Conservation (phyloP, 1,139 yeast genomes). For the Suhomyces kunorum region DNA sequence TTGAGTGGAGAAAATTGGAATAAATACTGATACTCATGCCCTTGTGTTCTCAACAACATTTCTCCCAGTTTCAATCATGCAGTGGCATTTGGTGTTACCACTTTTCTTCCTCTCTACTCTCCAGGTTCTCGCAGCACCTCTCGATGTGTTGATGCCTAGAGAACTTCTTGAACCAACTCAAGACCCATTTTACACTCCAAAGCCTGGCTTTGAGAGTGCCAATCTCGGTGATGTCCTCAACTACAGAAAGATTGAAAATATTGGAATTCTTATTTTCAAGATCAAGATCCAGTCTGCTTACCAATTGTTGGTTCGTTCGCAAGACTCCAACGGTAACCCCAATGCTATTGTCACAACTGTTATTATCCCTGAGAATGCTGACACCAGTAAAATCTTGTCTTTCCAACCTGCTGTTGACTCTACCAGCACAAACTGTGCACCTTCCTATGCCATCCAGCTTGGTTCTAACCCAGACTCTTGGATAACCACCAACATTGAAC, state of each 20-base stretch:
- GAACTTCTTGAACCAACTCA: too few relatives aligned
- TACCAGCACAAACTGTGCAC: conserved; percentile 30
- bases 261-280: conserved; percentile 6
- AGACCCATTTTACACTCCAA: conserved; percentile 34
- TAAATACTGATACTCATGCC: too few relatives aligned
- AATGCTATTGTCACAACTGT: conserved; percentile 35
- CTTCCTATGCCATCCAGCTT: conserved; percentile 30
- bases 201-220: conserved; percentile 26
- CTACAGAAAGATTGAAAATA: conserved; percentile 17
- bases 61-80: too few relatives aligned
- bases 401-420: conserved; percentile 41
- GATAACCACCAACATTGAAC: conserved; percentile 10
- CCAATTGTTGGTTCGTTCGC: conserved; percentile 38
- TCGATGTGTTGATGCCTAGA: too few relatives aligned
- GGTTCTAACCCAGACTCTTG: conserved; percentile 19
- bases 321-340: conserved; percentile 34
- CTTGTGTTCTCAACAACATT: too few relatives aligned
- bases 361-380: conserved; percentile 32
- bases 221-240: conserved; percentile 30
- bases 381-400: conserved; percentile 29
- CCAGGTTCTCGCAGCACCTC: too few relatives aligned
- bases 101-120: too few relatives aligned
- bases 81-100: too few relatives aligned
- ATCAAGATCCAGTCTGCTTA: conserved; percentile 25
- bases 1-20: too few relatives aligned